Percentiles rank a stretch among this genome's conserved stretches.
Evolutionary conservation across 805 yeast species (phyloP).

Genomic region (Metahyphopichia silvanorum): DNA sequence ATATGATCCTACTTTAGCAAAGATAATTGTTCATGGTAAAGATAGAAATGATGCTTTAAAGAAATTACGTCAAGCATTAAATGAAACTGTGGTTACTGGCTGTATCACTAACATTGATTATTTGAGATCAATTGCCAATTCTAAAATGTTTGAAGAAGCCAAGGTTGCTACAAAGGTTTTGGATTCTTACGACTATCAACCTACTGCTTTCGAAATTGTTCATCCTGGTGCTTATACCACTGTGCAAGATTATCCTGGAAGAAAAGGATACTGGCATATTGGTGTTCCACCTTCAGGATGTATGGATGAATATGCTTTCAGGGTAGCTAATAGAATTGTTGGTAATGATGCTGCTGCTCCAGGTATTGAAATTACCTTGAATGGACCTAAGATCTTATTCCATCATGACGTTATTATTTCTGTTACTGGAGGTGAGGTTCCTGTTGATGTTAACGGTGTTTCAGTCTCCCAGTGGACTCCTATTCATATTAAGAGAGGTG

Average conservation of each 20-base stretch:
- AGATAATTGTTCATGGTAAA: constrained; percentile 90
- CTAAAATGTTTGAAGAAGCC: constrained; percentile 80
- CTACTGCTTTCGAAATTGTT: constrained; percentile 80
- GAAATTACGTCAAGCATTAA: constrained; percentile 74
- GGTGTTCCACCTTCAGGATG: constrained; percentile 99
- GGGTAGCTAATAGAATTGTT: constrained; percentile 85
- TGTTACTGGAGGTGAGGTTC: constrained; percentile 81
- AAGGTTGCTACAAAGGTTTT: constrained; percentile 83
- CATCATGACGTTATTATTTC: constrained; percentile 77
- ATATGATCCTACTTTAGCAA: constrained; percentile 94
- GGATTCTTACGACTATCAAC: constrained; percentile 74
- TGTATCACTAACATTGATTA: constrained; percentile 89
- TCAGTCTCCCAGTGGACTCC: constrained; percentile 69
- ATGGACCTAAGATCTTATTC: constrained; percentile 83
- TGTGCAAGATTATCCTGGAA: constrained; percentile 96
- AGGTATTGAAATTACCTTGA: constrained; percentile 84
- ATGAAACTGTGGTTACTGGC: constrained; percentile 85
- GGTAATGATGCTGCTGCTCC: constrained; percentile 84
- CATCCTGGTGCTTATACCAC: constrained; percentile 80
- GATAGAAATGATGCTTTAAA: constrained; percentile 82
- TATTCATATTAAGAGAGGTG: constrained; percentile 66
- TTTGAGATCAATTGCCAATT: constrained; percentile 77
- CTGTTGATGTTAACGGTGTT: constrained; percentile 62
- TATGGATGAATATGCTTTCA: constrained; percentile 90
- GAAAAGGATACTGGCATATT: constrained; percentile 80